Base-by-base conservation (phyloP, 2,329 filamentous ascomycete species). In the Aspergillus puulaauensis region DNA sequence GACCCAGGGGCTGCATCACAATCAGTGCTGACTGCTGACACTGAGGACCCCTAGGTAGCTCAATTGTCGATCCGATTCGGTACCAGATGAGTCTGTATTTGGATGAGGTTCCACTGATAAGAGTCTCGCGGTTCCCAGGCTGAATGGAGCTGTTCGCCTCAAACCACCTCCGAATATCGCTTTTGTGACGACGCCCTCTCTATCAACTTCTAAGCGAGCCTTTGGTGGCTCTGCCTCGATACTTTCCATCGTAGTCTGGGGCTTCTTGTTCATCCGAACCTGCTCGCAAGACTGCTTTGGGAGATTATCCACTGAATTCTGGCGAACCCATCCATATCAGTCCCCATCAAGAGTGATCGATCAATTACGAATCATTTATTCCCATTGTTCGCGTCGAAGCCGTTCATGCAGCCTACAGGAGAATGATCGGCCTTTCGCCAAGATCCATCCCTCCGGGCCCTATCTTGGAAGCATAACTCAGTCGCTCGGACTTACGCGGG, bases 371-470 rank as follows among this genome's bases (percentile, higher is more conserved):
- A 41, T 39, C 24, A 21, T 49, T 44, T 44, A 49, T 33, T 40
- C n/a, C 31, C 6, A 17, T 43, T 37, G 35, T 37, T 45, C 37
- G 39, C 33, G 8, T 57, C 37, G 37, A 17, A n/a, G 23, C 24
- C 37, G 57, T 59, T 57, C 54, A 54, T 61, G 55, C 51, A 51
- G 45, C n/a, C 37, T 35, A 21, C 33, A 48, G 35, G 49, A 52
- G 37, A 31, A 39, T 54, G 45, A 56, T 56, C 57, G 8, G 31
- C 53, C n/a, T 19, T 12, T 39, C n/a, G 47, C 58, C 55, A 55
- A 58, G 49, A 43, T 45, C 37, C 15, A 57, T 54, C 23, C 31
- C 51, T 27, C 37, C 31, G 47, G 44, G 52, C 31, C 12, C 11
- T 17, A 19, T 40, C 31, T 19, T 17, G 48, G 21, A 27, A 41